A percentile compares a stretch with the other conserved stretches of the same genome.
Evolutionary conservation across 441 rosid genomes (phyloP).

Genomic region (Populus hybrid): DNA sequence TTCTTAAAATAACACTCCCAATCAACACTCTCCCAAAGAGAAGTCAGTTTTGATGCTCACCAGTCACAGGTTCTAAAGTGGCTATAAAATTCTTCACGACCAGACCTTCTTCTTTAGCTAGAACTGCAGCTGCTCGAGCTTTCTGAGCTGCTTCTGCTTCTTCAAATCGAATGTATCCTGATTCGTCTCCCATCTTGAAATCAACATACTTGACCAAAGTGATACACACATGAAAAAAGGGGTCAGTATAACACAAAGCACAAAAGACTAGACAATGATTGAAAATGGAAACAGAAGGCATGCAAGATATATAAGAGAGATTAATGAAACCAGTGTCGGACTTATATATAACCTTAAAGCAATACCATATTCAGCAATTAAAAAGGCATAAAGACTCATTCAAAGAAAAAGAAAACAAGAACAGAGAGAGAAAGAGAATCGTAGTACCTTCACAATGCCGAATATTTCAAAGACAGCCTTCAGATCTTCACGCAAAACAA

Average conservation of each 20-base stretch:
- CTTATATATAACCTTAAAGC: too few species aligned
- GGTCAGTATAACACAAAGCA: not conserved
- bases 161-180: conserved; percentile 80
- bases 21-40: not conserved
- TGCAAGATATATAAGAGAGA: not conserved
- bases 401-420: too few species aligned
- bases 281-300: not conserved
- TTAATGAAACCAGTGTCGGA: not conserved
- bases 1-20: not conserved
- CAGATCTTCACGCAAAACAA: conserved; percentile 88
- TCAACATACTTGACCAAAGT: conserved; percentile 63
- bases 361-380: too few species aligned
- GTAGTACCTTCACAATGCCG: conserved; percentile 89
- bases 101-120: conserved; percentile 81
- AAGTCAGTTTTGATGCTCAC: conserved; percentile 32
- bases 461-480: conserved; percentile 64
- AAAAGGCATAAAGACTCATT: too few species aligned
- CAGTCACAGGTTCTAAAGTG: conserved; percentile 78
- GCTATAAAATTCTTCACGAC: conserved; percentile 73
- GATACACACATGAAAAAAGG: not conserved
- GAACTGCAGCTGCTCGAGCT: conserved; percentile 92
- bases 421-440: too few species aligned
- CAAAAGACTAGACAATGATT: not conserved
- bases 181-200: conserved; percentile 78
- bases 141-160: conserved; percentile 86